Evolutionary conservation across 768 basidiomycete genomes (phyloP).

Genomic region (Mycena olivaceomarginata): DNA sequence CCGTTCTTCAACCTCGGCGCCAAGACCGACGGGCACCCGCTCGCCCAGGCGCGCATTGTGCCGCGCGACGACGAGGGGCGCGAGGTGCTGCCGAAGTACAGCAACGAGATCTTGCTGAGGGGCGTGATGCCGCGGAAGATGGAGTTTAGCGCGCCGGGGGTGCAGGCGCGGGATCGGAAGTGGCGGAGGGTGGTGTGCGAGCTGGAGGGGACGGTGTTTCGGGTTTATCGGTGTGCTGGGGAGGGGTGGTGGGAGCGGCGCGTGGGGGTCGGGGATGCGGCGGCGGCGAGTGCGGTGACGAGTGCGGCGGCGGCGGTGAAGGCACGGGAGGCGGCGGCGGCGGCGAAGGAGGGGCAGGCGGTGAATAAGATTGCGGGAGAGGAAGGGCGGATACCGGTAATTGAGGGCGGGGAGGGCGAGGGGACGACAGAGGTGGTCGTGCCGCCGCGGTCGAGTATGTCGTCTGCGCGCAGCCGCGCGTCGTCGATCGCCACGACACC

Average conservation of each 20-base stretch:
- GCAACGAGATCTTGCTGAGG: constrained; percentile 87
- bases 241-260: constrained; percentile 86
- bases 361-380: constrained; percentile 44
- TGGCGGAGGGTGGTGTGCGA: constrained; percentile 94
- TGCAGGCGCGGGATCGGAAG: constrained; percentile 92
- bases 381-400: constrained; percentile 44
- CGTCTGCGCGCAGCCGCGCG: constrained; percentile 38
- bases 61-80: constrained; percentile 89
- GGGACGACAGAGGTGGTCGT: constrained; percentile 46
- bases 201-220: constrained; percentile 93
- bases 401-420: constrained; percentile 38
- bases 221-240: constrained; percentile 76
- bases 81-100: constrained; percentile 89
- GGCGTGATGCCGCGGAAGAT: constrained; percentile 93
- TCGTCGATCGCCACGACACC: constrained; percentile 24
- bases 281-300: constrained; percentile 49
- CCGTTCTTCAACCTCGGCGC: constrained; percentile 22
- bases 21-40: constrained; percentile 35
- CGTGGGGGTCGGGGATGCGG: constrained; percentile 83
- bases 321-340: constrained; percentile 41
- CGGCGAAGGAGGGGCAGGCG: constrained; percentile 50
- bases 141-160: constrained; percentile 91
- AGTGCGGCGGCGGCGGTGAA: constrained; percentile 49
- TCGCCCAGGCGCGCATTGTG: constrained; percentile 53
- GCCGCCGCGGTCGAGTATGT: constrained; percentile 39